A percentile compares a stretch with the other conserved stretches of the same genome.
These are phyloP conservation scores for Clathrospora elynae DNA, from an alignment of 2,329 filamentous ascomycete genomes.

Conservation along the genomic window DNA sequence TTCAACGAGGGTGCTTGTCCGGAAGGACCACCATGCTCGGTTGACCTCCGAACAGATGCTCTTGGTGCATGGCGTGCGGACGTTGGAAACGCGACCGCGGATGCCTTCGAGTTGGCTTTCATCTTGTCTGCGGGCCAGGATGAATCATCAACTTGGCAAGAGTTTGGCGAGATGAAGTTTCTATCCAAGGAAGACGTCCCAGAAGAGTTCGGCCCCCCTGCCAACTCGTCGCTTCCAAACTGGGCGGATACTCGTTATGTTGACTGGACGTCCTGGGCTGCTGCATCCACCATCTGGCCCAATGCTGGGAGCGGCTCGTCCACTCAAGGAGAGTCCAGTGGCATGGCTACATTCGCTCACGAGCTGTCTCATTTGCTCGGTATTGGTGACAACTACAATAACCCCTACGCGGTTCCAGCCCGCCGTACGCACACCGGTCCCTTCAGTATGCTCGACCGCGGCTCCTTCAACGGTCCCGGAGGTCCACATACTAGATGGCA, in stretches of 20 bases:
- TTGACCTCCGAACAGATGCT: slow-evolving; percentile 58
- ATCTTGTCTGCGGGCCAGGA: slow-evolving; percentile 62
- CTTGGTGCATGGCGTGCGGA: slow-evolving; percentile 57
- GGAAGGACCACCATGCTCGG: slow-evolving; percentile 50
- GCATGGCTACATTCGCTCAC: slow-evolving; percentile 60
- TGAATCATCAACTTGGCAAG: slow-evolving; percentile 62
- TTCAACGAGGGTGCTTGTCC: slow-evolving; percentile 59
- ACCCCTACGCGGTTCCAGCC: slow-evolving; percentile 55
- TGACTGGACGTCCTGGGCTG: slow-evolving; percentile 60
- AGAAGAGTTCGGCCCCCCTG: slow-evolving; percentile 57
- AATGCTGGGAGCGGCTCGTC: slow-evolving; percentile 60
- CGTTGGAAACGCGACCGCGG: slow-evolving; percentile 57
- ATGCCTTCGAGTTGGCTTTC: slow-evolving; percentile 58
- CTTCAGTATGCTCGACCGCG: slow-evolving; percentile 60
- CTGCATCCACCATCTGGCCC: slow-evolving; percentile 59
- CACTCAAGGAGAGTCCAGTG: slow-evolving; percentile 60
- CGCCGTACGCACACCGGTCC: slow-evolving; percentile 58
- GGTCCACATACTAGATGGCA: slow-evolving; percentile 61
- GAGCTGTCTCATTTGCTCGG: slow-evolving; percentile 59
- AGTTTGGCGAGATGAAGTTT: slow-evolving; percentile 63
- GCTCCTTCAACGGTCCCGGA: slow-evolving; percentile 60
- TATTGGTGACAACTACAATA: slow-evolving; percentile 63
- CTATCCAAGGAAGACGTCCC: slow-evolving; percentile 55
- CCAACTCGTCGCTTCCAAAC: slow-evolving; percentile 51
- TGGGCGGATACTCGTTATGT: slow-evolving; percentile 59